Base-by-base conservation (phyloP, 192 early-diverging fungal genomes). In the Entomortierella parvispora region DNA sequence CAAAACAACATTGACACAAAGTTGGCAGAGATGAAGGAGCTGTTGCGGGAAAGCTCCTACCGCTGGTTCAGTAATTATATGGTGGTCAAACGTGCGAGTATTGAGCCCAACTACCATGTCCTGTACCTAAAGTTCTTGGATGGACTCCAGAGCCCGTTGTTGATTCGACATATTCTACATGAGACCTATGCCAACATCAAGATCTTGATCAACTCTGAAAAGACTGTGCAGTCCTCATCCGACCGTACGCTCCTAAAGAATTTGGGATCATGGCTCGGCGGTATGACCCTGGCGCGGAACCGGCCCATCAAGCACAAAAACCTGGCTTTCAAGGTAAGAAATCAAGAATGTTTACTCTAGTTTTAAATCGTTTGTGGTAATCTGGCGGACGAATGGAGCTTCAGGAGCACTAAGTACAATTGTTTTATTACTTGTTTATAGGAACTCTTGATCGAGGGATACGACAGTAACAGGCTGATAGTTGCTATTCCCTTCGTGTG, bases 401-500 rank as follows among this genome's bases (percentile, higher is more conserved):
- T 15, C n/a, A n/a, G n/a, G n/a, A n/a, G n/a, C n/a, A n/a, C 29
- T 52, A n/a, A 51, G 51, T 34, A 40, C n/a, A 45, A 31, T 25
- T 42, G 12, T 59, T 25, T 40, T 59, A 7, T 65, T 17, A 43
- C 40, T 33, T 42, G 26, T n/a, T n/a, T n/a, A 50, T 77, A 92
- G 90, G 93, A 94, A 60, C 77, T 99, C 6, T 70, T 99, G 53
- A 81, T 98, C 58, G 94, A 99, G 83, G 97, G 97, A 2, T 97
- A 91, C 71, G 91, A 91, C 65, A 87, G 84, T 33, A 89, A 91
- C 54, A 82, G 96, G n/a, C 83, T 99, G 34, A 95, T 97, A 83
- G 94, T 98, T 14, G 96, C 94, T 5, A 97, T 99, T 62, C 97
- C 97, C 31, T 99, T 99, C 72, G 94, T 97, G 9, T 99, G 97